Percentiles rank a stretch among this genome's conserved stretches.
phyloP scores from a whole-genome alignment of 2,329 filamentous ascomycete genomes.

The Hypoxylon sp. region DNA sequence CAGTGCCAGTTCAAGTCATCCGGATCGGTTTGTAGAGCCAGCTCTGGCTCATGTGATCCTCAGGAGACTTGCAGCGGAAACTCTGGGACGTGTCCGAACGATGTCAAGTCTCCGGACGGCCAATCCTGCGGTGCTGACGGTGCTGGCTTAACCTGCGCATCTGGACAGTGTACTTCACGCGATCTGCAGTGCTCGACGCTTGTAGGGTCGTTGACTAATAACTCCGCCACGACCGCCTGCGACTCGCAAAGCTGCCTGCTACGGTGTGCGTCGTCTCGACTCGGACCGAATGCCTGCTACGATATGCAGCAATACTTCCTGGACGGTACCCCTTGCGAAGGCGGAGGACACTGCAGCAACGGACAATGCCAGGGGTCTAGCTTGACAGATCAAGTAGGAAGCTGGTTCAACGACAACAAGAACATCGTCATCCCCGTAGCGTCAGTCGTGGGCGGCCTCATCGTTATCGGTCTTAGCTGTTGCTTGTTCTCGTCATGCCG shows the following conservation, averaged over 20 bases:
- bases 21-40: constrained; percentile 80
- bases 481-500: constrained; percentile 70
- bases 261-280: constrained; percentile 75
- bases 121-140: constrained; percentile 72
- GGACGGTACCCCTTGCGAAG: constrained; percentile 85
- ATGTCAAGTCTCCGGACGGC: constrained; percentile 75
- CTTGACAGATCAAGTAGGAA: constrained; percentile 72
- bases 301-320: constrained; percentile 89
- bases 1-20: constrained; percentile 71
- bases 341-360: constrained; percentile 80
- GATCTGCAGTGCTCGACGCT: constrained; percentile 87
- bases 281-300: constrained; percentile 72
- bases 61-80: constrained; percentile 82
- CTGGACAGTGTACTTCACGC: constrained; percentile 92
- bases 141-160: constrained; percentile 76
- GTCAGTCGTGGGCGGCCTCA: constrained; percentile 73
- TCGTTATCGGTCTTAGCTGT: constrained; percentile 72
- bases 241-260: constrained; percentile 75
- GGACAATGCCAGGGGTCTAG: constrained; percentile 78
- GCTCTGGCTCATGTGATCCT: constrained; percentile 84
- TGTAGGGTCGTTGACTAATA: constrained; percentile 76
- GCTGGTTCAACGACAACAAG: constrained; percentile 81
- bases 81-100: constrained; percentile 75
- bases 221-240: constrained; percentile 84
- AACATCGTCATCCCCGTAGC: constrained; percentile 83